phyloP scores from a whole-genome alignment of 208 protist species.

The Crithidia acanthocephali region DNA sequence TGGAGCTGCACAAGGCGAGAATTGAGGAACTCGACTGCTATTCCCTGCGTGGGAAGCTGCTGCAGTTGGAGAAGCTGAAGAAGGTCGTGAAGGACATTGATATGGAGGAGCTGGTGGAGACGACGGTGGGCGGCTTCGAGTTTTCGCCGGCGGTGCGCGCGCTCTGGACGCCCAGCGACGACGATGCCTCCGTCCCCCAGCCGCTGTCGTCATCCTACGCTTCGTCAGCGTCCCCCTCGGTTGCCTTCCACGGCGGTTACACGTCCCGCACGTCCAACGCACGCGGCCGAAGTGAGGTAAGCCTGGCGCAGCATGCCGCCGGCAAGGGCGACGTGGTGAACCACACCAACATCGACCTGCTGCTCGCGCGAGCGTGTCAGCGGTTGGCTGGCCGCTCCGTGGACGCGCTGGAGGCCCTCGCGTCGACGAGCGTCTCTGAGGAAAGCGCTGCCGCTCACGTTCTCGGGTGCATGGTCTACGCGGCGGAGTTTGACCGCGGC shows the following conservation, averaged over 20 bases:
- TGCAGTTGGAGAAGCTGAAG: constrained; percentile 65
- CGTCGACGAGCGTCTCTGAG: constrained; percentile 38
- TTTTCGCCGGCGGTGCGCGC: constrained; percentile 56
- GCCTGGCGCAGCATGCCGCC: constrained; percentile 6
- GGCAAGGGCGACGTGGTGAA: constrained; percentile 35
- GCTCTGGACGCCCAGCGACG: constrained; percentile 40
- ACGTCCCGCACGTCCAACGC: not conserved
- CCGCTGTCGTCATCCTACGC: not conserved
- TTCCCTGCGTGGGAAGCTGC: constrained; percentile 60
- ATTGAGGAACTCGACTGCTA: constrained; percentile 48
- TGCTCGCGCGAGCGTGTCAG: constrained; percentile 55
- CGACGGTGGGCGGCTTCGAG: constrained; percentile 42
- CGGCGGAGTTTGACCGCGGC: constrained; percentile 41
- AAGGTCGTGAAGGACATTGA: constrained; percentile 46
- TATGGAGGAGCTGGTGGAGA: constrained; percentile 31
- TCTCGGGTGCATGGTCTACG: constrained; percentile 64
- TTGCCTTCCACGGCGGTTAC: not conserved
- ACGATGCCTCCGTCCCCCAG: not conserved
- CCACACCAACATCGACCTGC: constrained; percentile 51
- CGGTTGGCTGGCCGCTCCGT: constrained; percentile 58
- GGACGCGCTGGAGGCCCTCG: constrained; percentile 54
- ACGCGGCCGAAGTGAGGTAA: not conserved
- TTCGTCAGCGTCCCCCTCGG: not conserved
- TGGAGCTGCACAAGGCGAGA: constrained; percentile 39
- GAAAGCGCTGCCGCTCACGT: constrained; percentile 44